Evolutionary conservation across 2,329 filamentous ascomycete species (phyloP).

Genomic region (Fusarium graminum): DNA sequence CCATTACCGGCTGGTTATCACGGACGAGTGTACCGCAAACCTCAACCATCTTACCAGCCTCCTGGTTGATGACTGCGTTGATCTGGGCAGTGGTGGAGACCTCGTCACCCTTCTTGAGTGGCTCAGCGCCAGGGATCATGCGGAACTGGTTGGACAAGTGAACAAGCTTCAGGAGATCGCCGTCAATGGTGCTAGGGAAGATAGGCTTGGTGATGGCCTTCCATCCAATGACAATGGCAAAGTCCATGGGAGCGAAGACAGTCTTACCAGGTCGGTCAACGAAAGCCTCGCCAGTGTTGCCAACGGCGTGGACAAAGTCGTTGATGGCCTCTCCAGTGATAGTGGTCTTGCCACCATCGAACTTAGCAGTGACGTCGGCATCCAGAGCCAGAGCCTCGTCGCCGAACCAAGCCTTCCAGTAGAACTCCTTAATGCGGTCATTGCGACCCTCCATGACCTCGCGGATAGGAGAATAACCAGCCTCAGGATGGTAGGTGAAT

Average conservation of each 20-base stretch:
- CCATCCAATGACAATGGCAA: slow-evolving; percentile 97
- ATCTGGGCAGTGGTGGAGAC: slow-evolving; percentile 94
- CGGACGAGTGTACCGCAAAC: slow-evolving; percentile 97
- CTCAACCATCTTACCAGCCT: slow-evolving; percentile 99
- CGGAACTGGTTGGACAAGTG: slow-evolving; percentile 98
- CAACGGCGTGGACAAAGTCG: slow-evolving; percentile 98
- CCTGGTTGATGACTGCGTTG: slow-evolving; percentile 98
- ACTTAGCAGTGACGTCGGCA: slow-evolving; percentile 84
- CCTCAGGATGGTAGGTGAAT: slow-evolving; percentile 95
- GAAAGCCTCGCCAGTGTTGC: slow-evolving; percentile 97
- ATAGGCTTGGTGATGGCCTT: slow-evolving; percentile 99
- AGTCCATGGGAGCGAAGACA: slow-evolving; percentile 97
- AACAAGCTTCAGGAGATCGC: slow-evolving; percentile 94
- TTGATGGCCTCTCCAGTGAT: slow-evolving; percentile 95
- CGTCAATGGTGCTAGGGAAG: slow-evolving; percentile 95
- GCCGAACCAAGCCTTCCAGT: slow-evolving; percentile 98
- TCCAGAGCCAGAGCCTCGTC: slow-evolving; percentile 87
- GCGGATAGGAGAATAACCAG: slow-evolving; percentile 95
- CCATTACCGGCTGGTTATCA: slow-evolving; percentile 89
- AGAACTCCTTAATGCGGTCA: slow-evolving; percentile 99
- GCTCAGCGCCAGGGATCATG: slow-evolving; percentile 96
- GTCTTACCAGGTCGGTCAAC: slow-evolving; percentile 95
- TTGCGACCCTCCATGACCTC: slow-evolving; percentile 97
- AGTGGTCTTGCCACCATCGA: slow-evolving; percentile 87
- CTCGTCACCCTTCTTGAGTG: slow-evolving; percentile 94